Evolutionary conservation across 306 rosid genomes (phyloP).

Genomic region (Quercus robur): DNA sequence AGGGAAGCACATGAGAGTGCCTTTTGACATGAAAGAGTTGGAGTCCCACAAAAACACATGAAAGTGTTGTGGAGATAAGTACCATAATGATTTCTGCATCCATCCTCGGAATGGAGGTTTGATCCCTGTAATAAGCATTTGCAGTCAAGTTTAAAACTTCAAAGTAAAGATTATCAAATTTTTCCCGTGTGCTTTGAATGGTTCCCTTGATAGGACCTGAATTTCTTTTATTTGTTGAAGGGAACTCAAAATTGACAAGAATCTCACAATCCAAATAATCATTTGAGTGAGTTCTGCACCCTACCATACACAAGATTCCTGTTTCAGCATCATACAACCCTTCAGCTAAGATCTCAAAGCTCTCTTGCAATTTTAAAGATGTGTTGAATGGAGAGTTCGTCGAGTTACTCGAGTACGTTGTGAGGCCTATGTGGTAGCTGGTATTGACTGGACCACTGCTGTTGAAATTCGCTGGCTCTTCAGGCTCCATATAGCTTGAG

Average conservation of each 20-base stretch:
- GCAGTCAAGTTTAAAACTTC: constrained; percentile 31
- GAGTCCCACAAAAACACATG: constrained; percentile 42
- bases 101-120: constrained; percentile 38
- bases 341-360: constrained; percentile 43
- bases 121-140: neutral
- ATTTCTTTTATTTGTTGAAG: constrained; percentile 15
- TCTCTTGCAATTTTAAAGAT: neutral
- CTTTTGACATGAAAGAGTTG: constrained; percentile 59
- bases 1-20: constrained; percentile 43
- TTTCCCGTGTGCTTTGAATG: constrained; percentile 46
- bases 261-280: constrained; percentile 47
- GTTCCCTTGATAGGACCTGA: constrained; percentile 31
- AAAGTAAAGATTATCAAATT: constrained; percentile 49
- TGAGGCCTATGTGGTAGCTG: constrained; percentile 18
- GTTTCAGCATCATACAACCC: constrained; percentile 49
- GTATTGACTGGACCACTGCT: constrained; percentile 3
- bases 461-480: neutral
- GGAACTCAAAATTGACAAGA: constrained; percentile 49
- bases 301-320: constrained; percentile 70
- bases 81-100: constrained; percentile 52
- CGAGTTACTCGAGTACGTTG: neutral
- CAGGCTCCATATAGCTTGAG: neutral
- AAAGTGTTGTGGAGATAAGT: constrained; percentile 45
- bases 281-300: constrained; percentile 36
- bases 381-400: neutral